Evolutionary conservation across 2,329 filamentous ascomycete genomes (phyloP), one percentile per base, ranked within the genome.

Genomic region (Clarireedia paspali): DNA sequence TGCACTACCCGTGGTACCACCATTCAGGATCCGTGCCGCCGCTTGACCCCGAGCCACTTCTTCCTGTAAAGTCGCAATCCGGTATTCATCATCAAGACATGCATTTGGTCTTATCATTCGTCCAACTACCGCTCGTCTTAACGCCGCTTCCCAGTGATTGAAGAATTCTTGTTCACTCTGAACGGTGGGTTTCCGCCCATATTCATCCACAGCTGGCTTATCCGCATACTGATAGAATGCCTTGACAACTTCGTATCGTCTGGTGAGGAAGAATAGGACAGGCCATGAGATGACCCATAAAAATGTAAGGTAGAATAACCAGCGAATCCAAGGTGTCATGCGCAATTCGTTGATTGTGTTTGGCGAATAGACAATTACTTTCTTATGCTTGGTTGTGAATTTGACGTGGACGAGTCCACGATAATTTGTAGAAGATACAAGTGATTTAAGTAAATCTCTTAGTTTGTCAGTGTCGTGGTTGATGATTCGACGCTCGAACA

Each of bases 231-330:
- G 52, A 49, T 58, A 91, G 36, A 84, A 75, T 0, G 79, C 77
- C 23, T 75, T 73, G 3, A 82, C 77, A 2, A 88, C 83, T 60
- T 85, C 78, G 72, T 84, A 91, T 49, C 80, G 76, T 66, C 80
- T 82, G 1, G 87, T 91, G 17, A 78, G 71, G 66, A 89, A 77
- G 70, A 81, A 84, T 12, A 91, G 75, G 56, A 80, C 78, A 0
- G 87, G 87, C 87, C 87, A 91, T 3, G 80, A 74, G 62, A 91
- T 75, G 56, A 91, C 65, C 77, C 87, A 87, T 12, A 87, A 69
- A 58, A 89, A 81, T 0, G 83, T 83, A 5, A 88, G 68, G 66
- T 81, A 83, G 71, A 84, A 88, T 9, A 88, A 46, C 75, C 81
- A 80, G 44, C 78, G 73, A 46, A 89, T 73, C 83, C 83, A 89